phyloP scores from a whole-genome alignment of 169 alveolate genomes.

The Plasmodium reichenowi region DNA sequence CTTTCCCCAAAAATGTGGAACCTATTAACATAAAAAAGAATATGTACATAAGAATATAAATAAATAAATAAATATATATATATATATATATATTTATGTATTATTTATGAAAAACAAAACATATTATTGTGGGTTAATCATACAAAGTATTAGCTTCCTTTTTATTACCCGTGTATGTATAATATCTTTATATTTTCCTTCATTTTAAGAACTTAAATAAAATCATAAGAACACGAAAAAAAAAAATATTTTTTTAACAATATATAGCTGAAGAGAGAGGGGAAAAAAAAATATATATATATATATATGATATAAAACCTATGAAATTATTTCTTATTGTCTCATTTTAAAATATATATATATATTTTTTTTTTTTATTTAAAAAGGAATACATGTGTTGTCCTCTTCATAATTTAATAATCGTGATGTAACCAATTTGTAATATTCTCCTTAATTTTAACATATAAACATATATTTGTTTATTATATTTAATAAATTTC shows the following conservation, averaged over 20 bases:
- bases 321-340: conserved; percentile 6
- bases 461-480: too few relatives aligned
- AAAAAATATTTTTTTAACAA: not conserved
- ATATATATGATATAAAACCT: too few relatives aligned
- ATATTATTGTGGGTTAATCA: not conserved
- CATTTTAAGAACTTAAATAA: conserved; percentile 13
- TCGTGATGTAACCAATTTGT: too few relatives aligned
- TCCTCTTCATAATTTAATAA: too few relatives aligned
- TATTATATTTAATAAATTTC: too few relatives aligned
- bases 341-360: not conserved
- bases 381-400: too few relatives aligned
- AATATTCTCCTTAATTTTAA: too few relatives aligned
- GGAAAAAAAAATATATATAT: not conserved
- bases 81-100: not conserved
- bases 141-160: not conserved
- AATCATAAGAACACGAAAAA: not conserved
- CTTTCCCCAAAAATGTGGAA: conserved; percentile 75
- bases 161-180: conserved; percentile 70
- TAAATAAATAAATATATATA: not conserved
- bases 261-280: not conserved
- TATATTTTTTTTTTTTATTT: too few relatives aligned
- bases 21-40: conserved; percentile 11
- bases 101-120: not conserved
- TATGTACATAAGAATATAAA: conserved; percentile 1
- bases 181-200: conserved; percentile 72